Evolutionary conservation across 257 asterid species (phyloP), one percentile per base, ranked within the genome.

Genomic region (Galeopsis tetrahit): DNA sequence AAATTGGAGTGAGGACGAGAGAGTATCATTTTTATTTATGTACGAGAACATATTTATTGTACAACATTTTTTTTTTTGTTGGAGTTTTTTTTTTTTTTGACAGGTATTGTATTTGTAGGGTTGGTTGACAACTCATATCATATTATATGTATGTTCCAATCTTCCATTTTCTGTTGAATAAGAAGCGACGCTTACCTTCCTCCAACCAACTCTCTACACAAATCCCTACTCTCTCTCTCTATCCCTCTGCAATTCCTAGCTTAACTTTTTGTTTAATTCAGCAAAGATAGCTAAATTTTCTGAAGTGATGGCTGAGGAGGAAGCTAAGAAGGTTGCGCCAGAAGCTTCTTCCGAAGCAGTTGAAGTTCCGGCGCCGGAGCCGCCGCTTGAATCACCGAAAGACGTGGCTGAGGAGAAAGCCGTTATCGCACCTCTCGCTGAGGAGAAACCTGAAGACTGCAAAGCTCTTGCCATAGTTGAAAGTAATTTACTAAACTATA

Each of bases 341-440:
- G 83, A 74, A 76, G 63, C 84, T 7, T 43, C 76, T 13, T 55
- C 77, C 39, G 76, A 78, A 48, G 17, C 83, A 10, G 70, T 71
- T 3, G 53, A 64, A 3, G 69, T 63, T 53, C 70, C 83, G 7
- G 56, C 77, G 2, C 68, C 66, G 53, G 85, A 65, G 38, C 63
- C 63, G 7, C 72, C 42, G 43, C 43, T 49, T 46, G 75, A 69
- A 77, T 66, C 87, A 59, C 80, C 87, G 4, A 82, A 86, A 61
- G 89, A 82, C n/a, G 92, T 71, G 66, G 66, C 88, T 11, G 93
- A 88, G 81, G 98, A 87, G 85, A 87, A 90, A 79, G 34, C 86
- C 17, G 69, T 90, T 48, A 61, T 85, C 56, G 83, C 89, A 8
- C 87, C 82, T 42, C 86, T 85, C 13, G 58, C 87, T 40, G 89